phyloP scores from a whole-genome alignment of 306 rosid species.

The Amphicarpaea edgeworthii region DNA sequence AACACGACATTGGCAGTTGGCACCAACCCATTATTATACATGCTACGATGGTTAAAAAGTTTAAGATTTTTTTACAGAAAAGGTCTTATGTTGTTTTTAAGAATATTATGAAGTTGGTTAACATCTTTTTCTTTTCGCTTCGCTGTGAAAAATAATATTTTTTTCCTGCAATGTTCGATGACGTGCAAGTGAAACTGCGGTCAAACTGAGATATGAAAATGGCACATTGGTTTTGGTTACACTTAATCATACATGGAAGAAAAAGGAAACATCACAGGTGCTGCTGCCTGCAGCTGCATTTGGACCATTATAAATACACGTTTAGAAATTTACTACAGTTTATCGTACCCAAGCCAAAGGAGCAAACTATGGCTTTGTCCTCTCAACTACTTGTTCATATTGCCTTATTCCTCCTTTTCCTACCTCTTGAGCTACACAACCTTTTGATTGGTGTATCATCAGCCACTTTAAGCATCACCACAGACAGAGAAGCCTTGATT shows the following conservation, averaged over 20 bases:
- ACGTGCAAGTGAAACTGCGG: neutral
- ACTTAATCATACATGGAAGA: too few relatives aligned
- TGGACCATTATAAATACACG: neutral
- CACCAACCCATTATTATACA: too few relatives aligned
- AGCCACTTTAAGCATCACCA: neutral
- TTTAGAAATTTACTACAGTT: neutral
- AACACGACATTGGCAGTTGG: too few relatives aligned
- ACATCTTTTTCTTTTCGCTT: neutral
- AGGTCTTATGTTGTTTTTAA: too few relatives aligned
- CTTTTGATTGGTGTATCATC: too few relatives aligned
- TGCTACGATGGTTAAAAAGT: too few relatives aligned
- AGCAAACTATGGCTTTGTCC: constrained; percentile 48
- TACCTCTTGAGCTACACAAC: too few relatives aligned
- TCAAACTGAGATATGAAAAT: constrained; percentile 11
- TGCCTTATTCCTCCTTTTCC: neutral
- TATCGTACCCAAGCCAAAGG: constrained; percentile 19
- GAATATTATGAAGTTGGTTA: too few relatives aligned
- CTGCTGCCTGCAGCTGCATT: neutral
- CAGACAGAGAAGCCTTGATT: constrained; percentile 71
- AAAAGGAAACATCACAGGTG: too few relatives aligned
- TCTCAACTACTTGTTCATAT: constrained; percentile 19
- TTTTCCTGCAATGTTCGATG: neutral
- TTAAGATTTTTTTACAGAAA: too few relatives aligned
- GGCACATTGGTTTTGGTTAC: too few relatives aligned
- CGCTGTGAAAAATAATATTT: too few relatives aligned